phyloP scores from a whole-genome alignment of 2,329 filamentous ascomycete genomes.

The Claviceps pusilla region DNA sequence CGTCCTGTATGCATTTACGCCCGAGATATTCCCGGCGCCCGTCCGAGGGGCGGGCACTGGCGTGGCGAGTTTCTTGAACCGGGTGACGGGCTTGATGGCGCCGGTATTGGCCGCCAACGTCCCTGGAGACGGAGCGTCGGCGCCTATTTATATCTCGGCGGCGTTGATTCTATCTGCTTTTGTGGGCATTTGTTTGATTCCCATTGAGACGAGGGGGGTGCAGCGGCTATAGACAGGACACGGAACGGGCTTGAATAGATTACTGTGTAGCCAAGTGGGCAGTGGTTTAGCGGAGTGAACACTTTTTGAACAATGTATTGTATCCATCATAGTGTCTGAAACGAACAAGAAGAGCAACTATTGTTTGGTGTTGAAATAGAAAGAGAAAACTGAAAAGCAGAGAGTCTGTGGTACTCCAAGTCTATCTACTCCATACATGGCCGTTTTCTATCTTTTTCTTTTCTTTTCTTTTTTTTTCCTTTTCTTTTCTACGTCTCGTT shows the following conservation, averaged over 20 bases:
- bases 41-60: constrained; percentile 58
- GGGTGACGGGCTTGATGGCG: constrained; percentile 50
- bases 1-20: constrained; percentile 62
- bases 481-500: too few species aligned
- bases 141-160: constrained; percentile 43
- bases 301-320: not conserved
- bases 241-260: too few species aligned
- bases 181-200: constrained; percentile 43
- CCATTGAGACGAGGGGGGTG: constrained; percentile 47
- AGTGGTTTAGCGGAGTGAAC: not conserved
- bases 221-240: constrained; percentile 31
- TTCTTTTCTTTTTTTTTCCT: too few species aligned
- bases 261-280: too few species aligned
- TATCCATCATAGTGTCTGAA: not conserved
- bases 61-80: constrained; percentile 56
- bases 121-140: constrained; percentile 40
- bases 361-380: not conserved
- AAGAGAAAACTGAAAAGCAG: not conserved
- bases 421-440: not conserved
- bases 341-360: not conserved
- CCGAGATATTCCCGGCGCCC: constrained; percentile 60
- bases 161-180: constrained; percentile 43
- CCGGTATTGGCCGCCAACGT: constrained; percentile 51
- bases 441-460: not conserved
- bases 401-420: not conserved